A percentile compares a stretch with the other conserved stretches of the same genome.
These are phyloP conservation scores for Vaccinium vitisidaea DNA, from an alignment of 148 eudicot species.

Conservation along the genomic window DNA sequence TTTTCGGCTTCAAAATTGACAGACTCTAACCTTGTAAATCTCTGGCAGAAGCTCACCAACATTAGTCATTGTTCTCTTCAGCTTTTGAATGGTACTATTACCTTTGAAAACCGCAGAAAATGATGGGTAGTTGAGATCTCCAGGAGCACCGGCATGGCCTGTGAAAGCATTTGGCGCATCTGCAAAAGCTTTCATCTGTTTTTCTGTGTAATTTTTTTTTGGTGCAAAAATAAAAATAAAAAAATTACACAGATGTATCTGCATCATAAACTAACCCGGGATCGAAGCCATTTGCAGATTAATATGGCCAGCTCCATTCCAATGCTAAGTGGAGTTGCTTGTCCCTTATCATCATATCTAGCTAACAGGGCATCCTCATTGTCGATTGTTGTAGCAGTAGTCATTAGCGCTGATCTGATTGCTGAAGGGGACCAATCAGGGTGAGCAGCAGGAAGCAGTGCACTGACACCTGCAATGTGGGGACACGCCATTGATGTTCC, in stretches of 20 bases:
- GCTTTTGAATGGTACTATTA: background rate
- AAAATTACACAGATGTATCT: background rate
- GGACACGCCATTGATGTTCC: constrained; percentile 21
- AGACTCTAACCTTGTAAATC: background rate
- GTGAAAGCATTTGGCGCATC: constrained; percentile 11
- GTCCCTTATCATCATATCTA: constrained; percentile 1
- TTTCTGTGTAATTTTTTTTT: constrained; percentile 6
- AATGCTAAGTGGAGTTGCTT: constrained; percentile 19
- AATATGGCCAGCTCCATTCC: constrained; percentile 15
- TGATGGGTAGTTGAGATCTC: constrained; percentile 22
- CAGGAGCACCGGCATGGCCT: background rate
- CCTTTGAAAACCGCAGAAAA: constrained; percentile 16
- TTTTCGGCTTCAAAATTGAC: background rate
- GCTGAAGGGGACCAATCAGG: constrained; percentile 15
- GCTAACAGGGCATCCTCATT: background rate
- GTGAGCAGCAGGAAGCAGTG: constrained; percentile 13
- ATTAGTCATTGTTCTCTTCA: constrained; percentile 15
- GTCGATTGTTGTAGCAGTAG: constrained; percentile 6
- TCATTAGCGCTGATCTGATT: constrained; percentile 12
- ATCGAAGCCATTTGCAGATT: constrained; percentile 16
- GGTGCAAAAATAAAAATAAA: too few relatives aligned
- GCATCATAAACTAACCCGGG: constrained; percentile 18
- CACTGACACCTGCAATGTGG: constrained; percentile 6
- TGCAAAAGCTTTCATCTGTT: constrained; percentile 7
- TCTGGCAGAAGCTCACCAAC: constrained; percentile 8